Evolutionary conservation across 306 rosid species (phyloP).

Genomic region (Rosa persica): DNA sequence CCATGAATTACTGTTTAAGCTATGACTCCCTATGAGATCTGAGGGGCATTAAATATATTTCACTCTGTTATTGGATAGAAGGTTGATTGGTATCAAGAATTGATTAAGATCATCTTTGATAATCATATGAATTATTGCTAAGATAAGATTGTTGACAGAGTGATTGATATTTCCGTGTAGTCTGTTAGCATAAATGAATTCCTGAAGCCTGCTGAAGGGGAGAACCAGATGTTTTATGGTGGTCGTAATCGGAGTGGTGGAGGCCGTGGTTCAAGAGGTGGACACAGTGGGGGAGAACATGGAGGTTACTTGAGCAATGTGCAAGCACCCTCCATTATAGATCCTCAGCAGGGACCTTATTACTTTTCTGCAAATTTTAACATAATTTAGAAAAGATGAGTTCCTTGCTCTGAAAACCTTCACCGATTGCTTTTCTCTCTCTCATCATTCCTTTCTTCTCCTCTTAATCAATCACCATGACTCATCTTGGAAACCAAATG

Average conservation of each 20-base stretch:
- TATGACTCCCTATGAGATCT: constrained; percentile 16
- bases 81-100: not conserved
- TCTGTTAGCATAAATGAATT: constrained; percentile 84
- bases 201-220: constrained; percentile 92
- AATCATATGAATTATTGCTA: not conserved
- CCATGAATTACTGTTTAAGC: constrained; percentile 10
- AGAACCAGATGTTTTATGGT: constrained; percentile 45
- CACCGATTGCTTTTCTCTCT: too few relatives aligned
- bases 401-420: too few relatives aligned
- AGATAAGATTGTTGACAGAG: not conserved
- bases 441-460: too few relatives aligned
- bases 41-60: not conserved
- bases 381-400: too few relatives aligned
- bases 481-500: too few relatives aligned
- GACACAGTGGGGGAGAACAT: constrained; percentile 45
- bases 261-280: constrained; percentile 75
- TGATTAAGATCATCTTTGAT: too few relatives aligned
- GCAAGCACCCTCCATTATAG: constrained; percentile 79
- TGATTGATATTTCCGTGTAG: constrained; percentile 35
- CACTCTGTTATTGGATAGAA: not conserved
- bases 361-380: too few relatives aligned
- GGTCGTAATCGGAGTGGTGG: constrained; percentile 59
- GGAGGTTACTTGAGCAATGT: constrained; percentile 28
- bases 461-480: too few relatives aligned
- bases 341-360: constrained; percentile 27